Base-by-base conservation (phyloP, 2,329 filamentous ascomycete species). In the Lachnum nothofagi region DNA sequence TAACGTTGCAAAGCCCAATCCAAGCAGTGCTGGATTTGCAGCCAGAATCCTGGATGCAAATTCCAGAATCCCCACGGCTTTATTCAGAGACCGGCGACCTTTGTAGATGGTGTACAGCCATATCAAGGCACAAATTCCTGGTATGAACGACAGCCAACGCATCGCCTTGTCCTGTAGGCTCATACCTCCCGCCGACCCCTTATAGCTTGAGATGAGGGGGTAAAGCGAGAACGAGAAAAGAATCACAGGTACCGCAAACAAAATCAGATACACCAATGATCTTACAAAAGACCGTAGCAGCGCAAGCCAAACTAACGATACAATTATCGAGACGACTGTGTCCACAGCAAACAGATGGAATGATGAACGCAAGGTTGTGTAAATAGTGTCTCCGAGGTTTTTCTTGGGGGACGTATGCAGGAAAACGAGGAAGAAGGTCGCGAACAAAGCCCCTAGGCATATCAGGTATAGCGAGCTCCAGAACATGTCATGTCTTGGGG, bases 381-480 rank as follows among this genome's bases (percentile, higher is more conserved):
- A 98, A 50, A 98, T 89, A 1, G 91, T 96, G 67, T 98, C 93
- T 12, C 91, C 91, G 48, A 94, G 79, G 1, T 86, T 86, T 46
- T 76, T 75, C 45, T 72, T 72, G 4, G 86, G 85, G 16, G 86
- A 82, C 2, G 91, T 97, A 64, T 97, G 89, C 34, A 98, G 76
- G 74, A 87, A 94, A 20, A 95, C 86, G 12, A 98, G 76, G 55
- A 95, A 83, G 61, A 90, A 94, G 0, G 90, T 91, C 10, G 91
- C 87, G 61, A 97, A 80, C 63, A 97, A 79, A 33, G 85, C 86
- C 39, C 88, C 90, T 45, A 95, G 72, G 27, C 83, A 83, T 60
- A 97, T 93, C 41, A 95, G 71, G 66, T 91, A 98, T 37, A 96
- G 76, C 69, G 88, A 91, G 3, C 87, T 88, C 76, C 93, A 98